Evolutionary conservation across 2,329 filamentous ascomycete species (phyloP), one percentile per base, ranked within the genome.

Genomic region (Thielaviopsis euricoi): DNA sequence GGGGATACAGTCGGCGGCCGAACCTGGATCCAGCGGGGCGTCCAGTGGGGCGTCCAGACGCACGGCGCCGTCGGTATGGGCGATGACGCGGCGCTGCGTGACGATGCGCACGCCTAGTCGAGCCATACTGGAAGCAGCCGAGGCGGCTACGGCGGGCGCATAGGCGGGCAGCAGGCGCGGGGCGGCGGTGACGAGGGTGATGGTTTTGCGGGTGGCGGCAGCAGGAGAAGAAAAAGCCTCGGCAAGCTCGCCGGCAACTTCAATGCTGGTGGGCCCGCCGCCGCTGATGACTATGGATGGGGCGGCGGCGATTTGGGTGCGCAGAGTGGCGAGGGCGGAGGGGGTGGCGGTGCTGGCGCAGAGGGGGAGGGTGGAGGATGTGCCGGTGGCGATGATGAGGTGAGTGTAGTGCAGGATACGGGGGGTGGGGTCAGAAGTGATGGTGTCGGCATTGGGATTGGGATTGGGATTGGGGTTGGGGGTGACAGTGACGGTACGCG

Each of bases 371-470:
- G 23, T 23, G 9, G 55, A 54, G 19, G 49, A 25, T 1, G 62
- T 57, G 15, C 62, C 62, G 4, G 61, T 82, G 10, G 78, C 77
- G 50, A 83, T 67, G 60, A 83, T 64, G 13, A 82, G 68, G 22
- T 72, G 73, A 62, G 80, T 72, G 63, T 82, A 83, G 21, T 61
- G 12, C 67, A 66, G 6, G 25, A 26, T 9, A 9, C 68, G 66
- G 17, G 64, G 62, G n/a, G 4, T 61, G n/a, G 63, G 26, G 5
- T 60, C 64, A 6, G 67, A 69, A 4, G 65, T 69, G 51, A 66
- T 68, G 33, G 69, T 65, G 22, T n/a, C n/a, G n/a, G n/a, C n/a
- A n/a, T n/a, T n/a, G n/a, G n/a, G n/a, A n/a, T n/a, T n/a, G n/a
- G n/a, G n/a, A n/a, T n/a, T n/a, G n/a, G n/a, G n/a, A n/a, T n/a